Conservation (phyloP, 1,284 basidiomycete species). For the Somion occarium region DNA sequence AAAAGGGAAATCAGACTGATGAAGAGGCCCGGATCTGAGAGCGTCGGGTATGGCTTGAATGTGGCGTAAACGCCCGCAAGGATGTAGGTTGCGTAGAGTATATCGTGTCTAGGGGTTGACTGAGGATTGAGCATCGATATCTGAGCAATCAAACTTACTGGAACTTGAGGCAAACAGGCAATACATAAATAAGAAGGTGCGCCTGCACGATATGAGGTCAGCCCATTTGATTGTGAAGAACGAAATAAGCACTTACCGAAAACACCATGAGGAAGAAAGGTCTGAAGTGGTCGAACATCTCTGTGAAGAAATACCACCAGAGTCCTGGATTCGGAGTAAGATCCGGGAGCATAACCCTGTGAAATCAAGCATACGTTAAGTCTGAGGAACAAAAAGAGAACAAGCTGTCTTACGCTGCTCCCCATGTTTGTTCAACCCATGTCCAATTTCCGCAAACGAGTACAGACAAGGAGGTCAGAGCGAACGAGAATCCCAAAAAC, state of each 20-base stretch:
- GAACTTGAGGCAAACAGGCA: constrained; percentile 86
- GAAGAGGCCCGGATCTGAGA: constrained; percentile 87
- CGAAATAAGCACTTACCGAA: constrained; percentile 51
- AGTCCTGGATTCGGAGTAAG: constrained; percentile 91
- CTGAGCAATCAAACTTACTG: constrained; percentile 41
- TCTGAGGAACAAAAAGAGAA: not conserved
- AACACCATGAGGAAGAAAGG: constrained; percentile 97
- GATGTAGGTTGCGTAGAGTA: constrained; percentile 76
- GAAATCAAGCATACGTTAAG: constrained; percentile 1
- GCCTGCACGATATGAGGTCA: constrained; percentile 40
- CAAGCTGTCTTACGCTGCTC: constrained; percentile 63
- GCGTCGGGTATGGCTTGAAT: constrained; percentile 91
- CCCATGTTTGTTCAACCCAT: constrained; percentile 81
- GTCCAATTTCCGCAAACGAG: constrained; percentile 51
- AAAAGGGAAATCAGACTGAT: constrained; percentile 78
- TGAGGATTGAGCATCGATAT: not conserved
- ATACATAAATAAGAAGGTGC: constrained; percentile 82
- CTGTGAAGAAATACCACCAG: constrained; percentile 99
- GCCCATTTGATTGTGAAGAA: not conserved
- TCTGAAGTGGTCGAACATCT: constrained; percentile 98
- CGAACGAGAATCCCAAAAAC: constrained; percentile 45
- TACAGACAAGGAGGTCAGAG: constrained; percentile 46
- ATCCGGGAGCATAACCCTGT: constrained; percentile 61
- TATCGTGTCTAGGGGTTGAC: constrained; percentile 60
- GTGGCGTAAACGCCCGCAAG: constrained; percentile 75